Base-by-base conservation (phyloP, 768 basidiomycete species). In the Kwoniella bestiolae region DNA sequence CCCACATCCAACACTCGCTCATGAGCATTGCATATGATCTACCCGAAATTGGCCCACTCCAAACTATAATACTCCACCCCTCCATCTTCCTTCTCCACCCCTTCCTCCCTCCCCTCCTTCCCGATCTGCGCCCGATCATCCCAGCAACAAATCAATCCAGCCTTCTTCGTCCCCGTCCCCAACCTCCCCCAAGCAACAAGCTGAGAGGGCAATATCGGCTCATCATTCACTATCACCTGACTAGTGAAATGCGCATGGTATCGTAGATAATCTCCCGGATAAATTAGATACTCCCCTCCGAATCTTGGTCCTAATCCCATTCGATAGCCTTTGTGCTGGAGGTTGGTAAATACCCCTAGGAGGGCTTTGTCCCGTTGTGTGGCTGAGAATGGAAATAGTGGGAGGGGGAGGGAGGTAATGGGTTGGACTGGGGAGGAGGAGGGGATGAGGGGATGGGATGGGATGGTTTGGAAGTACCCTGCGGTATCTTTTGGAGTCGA, bases 221-320 rank as follows among this genome's bases (percentile, higher is more conserved):
- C 66, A 75, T 51, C 79, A 68, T 2, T 86, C 12, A 90, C 85
- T 31, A 92, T 80, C 12, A 96, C 90, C 5, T 90, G 88, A 23
- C 90, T 90, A 23, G 89, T 88, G 78, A 97, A 98, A 80, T 99
- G 96, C 2, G 95, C 96, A 77, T 99, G 96, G 79, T 95, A 99
- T 26, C 96, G 86, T 56, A 98, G 82, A 8, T 94, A 93, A 79
- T 99, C 77, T 90, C 95, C 95, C 56, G 96, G 96, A 82, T 99
- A 99, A 1, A 97, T 90, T 47, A 99, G 82, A 80, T 92, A 97
- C 73, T 98, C 94, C 1, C 94, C 94, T 5, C 96, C 96, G 75
- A 99, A 99, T 79, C 90, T 32, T 0, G 77, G 77, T 55, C 77
- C 77, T 5, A 78, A 66, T 14, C 77, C 77, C 52, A 75, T 69